These are phyloP conservation scores for Tetrapyrgos nigripes DNA, from an alignment of 1,284 basidiomycete genomes.

Conservation along the genomic window DNA sequence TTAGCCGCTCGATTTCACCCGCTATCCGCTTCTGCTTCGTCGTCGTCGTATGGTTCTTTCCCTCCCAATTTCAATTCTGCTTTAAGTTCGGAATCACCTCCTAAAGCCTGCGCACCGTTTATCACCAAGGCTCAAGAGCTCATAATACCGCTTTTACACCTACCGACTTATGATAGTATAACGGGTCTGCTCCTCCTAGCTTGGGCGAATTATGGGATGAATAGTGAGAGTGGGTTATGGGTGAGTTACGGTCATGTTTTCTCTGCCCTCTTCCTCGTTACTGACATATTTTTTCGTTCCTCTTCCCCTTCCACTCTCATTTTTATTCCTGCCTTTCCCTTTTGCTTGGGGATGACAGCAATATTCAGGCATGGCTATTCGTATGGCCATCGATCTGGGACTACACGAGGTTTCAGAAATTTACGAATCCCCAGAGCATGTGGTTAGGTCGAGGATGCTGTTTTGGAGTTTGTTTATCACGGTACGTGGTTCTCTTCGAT, in stretches of 20 bases:
- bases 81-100: background rate
- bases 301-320: too few relatives aligned
- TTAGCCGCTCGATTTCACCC: slow-evolving; percentile 31
- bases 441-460: slow-evolving; percentile 39
- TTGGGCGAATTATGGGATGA: slow-evolving; percentile 46
- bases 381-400: slow-evolving; percentile 48
- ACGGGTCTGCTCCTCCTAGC: slow-evolving; percentile 44
- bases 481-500: slow-evolving; percentile 23
- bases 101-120: slow-evolving; percentile 41
- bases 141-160: slow-evolving; percentile 42
- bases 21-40: background rate
- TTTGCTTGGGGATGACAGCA: slow-evolving; percentile 24
- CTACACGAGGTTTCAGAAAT: slow-evolving; percentile 45
- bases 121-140: slow-evolving; percentile 49
- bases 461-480: slow-evolving; percentile 47
- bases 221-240: slow-evolving; percentile 47
- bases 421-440: slow-evolving; percentile 44
- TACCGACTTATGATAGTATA: slow-evolving; percentile 44
- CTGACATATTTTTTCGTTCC: background rate
- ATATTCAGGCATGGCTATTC: slow-evolving; percentile 41
- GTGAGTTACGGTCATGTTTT: slow-evolving; percentile 26
- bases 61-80: background rate
- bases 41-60: background rate
- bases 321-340: too few relatives aligned
- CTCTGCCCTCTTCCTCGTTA: background rate